Percentiles rank a stretch among this genome's conserved stretches.
These are phyloP conservation scores for Zychaea mexicana DNA, from an alignment of 371 early-diverging fungal genomes.

Conservation along the genomic window DNA sequence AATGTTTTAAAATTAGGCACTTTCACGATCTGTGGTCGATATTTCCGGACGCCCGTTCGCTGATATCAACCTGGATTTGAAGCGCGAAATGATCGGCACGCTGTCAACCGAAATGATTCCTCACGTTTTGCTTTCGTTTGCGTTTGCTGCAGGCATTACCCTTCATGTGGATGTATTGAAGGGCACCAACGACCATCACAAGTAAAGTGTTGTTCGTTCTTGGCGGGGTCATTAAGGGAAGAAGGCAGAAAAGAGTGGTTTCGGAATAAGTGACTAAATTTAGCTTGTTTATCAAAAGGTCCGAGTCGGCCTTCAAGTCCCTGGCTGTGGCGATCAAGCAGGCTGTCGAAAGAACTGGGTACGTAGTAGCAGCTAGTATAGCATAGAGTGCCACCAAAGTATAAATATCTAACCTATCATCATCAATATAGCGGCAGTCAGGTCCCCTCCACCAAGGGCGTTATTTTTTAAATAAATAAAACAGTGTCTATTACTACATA, in stretches of 20 bases:
- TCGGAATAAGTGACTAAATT: background rate
- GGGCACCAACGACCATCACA: slow-evolving; percentile 93
- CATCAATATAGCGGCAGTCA: no score
- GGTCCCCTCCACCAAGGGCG: no score
- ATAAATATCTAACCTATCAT: no score
- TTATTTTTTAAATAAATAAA: no score
- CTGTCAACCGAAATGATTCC: slow-evolving; percentile 97
- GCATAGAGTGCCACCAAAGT: no score
- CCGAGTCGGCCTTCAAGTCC: slow-evolving; percentile 96
- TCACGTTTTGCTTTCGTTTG: slow-evolving; percentile 91
- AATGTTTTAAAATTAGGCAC: no score
- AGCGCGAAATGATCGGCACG: slow-evolving; percentile 87
- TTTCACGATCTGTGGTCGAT: slow-evolving; percentile 94
- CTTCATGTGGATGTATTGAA: slow-evolving; percentile 94
- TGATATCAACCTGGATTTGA: slow-evolving; percentile 79
- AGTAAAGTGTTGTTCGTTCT: slow-evolving; percentile 46
- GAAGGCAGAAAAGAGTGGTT: background rate
- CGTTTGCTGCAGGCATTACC: slow-evolving; percentile 89
- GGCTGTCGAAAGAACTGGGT: slow-evolving; percentile 84
- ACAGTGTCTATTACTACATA: no score
- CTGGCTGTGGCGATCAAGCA: slow-evolving; percentile 91
- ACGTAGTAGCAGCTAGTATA: no score
- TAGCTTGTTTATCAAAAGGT: slow-evolving; percentile 43
- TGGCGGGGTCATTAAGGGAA: background rate
- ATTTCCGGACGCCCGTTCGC: slow-evolving; percentile 95